Percentiles rank a stretch among this genome's conserved stretches.
These are phyloP conservation scores for Bipolaris bicolor DNA, from an alignment of 2,329 filamentous ascomycete genomes.

Conservation along the genomic window DNA sequence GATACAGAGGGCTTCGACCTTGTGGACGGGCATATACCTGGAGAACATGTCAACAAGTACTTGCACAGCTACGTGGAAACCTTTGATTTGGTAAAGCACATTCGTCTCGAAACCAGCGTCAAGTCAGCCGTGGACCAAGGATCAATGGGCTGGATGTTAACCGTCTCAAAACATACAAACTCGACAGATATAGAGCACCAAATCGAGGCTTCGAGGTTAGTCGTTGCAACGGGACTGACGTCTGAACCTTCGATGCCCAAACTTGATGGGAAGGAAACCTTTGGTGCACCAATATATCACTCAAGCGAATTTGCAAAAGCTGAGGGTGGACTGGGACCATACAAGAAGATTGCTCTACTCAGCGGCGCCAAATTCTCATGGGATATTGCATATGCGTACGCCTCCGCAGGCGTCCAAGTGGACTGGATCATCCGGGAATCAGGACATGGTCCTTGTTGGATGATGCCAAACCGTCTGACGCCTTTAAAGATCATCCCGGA, in stretches of 20 bases:
- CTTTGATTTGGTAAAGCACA: constrained; percentile 55
- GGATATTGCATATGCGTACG: constrained; percentile 66
- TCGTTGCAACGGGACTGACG: constrained; percentile 68
- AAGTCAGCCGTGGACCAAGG: constrained; percentile 52
- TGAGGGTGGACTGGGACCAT: constrained; percentile 46
- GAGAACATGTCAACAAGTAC: constrained; percentile 63
- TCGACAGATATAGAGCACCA: not conserved
- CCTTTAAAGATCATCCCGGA: constrained; percentile 70
- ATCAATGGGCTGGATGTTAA: constrained; percentile 31
- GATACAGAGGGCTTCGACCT: constrained; percentile 31
- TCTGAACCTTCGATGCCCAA: constrained; percentile 63
- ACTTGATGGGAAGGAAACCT: constrained; percentile 58
- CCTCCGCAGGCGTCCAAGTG: constrained; percentile 58
- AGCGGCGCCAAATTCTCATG: constrained; percentile 69
- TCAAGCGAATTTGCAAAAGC: constrained; percentile 58
- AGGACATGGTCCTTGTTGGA: constrained; percentile 65
- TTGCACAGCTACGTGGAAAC: constrained; percentile 54
- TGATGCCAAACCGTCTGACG: constrained; percentile 66
- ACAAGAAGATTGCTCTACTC: constrained; percentile 56
- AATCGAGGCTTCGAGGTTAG: constrained; percentile 55
- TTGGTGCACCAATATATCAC: constrained; percentile 63
- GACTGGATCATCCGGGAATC: constrained; percentile 63
- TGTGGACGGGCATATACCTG: constrained; percentile 65
- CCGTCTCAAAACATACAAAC: constrained; percentile 6
- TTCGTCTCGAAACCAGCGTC: constrained; percentile 61